Base-by-base conservation (phyloP, 1,284 basidiomycete species). In the Boletus smithii region DNA sequence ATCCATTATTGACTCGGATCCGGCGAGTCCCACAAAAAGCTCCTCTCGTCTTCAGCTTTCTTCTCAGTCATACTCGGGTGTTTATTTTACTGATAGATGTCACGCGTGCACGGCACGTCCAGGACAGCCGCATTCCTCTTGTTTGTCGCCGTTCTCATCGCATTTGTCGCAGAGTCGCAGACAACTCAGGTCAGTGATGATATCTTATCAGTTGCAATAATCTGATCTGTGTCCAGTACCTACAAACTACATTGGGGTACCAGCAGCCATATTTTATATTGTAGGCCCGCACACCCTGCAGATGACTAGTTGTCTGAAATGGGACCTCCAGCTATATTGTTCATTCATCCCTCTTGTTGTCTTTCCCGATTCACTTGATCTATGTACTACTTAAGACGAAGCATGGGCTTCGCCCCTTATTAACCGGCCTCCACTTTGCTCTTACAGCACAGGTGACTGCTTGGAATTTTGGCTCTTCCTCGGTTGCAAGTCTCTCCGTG, bases 261-360 rank as follows among this genome's bases (percentile, higher is more conserved):
- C 72, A 78, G 41, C 84, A 90, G 44, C 86, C 89, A 2, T 91
- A 81, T 71, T 81, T 91, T 54, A 69, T 90, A 53, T 87, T 91
- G 86, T 89, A 58, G 55, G 79, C 59, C 31, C 11, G 32, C n/a
- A 27, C 32, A n/a, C 8, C 3, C n/a, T 17, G 29, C 29, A 27
- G n/a, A 22, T 13, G 7, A 31, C 17, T 11, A 23, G 20, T 37
- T n/a, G 45, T 35, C 48, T 42, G 48, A 59, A 39, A 42, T 53
- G 20, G 42, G 14, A 20, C 34, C 24, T 35, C 27, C 53, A 89
- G 87, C 63, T 91, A 88, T 62, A 62, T 85, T 53, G 86, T 87
- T 6, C 89, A 91, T 62, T 85, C 85, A 3, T 73, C 78, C 3
- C 81, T 91, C 59, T 58, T 70, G 9, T 59, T 89, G 48, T 79